Conservation (phyloP, 2,329 filamentous ascomycete genomes). For the Xylaria multiplex region DNA sequence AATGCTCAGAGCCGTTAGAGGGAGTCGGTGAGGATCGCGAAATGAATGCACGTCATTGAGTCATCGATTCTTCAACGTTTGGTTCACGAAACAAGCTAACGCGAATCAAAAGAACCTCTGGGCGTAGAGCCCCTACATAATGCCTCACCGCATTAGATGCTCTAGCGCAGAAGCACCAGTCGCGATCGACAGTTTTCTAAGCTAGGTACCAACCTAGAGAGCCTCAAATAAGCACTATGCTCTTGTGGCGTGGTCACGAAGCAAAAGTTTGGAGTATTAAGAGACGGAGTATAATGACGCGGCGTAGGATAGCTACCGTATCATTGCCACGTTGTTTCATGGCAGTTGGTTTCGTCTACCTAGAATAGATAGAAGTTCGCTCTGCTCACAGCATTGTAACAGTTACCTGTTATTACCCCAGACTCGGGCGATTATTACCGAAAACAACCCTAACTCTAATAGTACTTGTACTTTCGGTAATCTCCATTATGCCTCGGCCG, state of each 20-base stretch:
- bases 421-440: slow-evolving; percentile 1
- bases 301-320: neutral
- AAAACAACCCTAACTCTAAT: neutral
- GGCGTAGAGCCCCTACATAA: neutral
- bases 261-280: neutral
- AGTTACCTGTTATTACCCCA: slow-evolving; percentile 8
- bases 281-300: neutral
- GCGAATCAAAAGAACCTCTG: neutral
- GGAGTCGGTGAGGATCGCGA: slow-evolving; percentile 24
- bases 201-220: neutral
- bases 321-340: neutral
- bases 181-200: neutral
- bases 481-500: neutral
- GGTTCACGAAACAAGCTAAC: neutral
- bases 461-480: neutral
- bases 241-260: slow-evolving; percentile 6
- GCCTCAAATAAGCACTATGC: slow-evolving; percentile 22
- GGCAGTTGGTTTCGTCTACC: neutral
- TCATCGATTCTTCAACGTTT: slow-evolving; percentile 6
- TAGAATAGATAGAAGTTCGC: neutral
- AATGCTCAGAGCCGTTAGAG: neutral
- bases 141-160: slow-evolving; percentile 11
- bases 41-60: neutral
- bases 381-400: neutral
- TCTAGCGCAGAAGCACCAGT: no score